Percentiles rank a stretch among this genome's conserved stretches.
These are phyloP conservation scores for Maudiozyma saulgeensis DNA, from an alignment of 805 yeast genomes.

Conservation along the genomic window DNA sequence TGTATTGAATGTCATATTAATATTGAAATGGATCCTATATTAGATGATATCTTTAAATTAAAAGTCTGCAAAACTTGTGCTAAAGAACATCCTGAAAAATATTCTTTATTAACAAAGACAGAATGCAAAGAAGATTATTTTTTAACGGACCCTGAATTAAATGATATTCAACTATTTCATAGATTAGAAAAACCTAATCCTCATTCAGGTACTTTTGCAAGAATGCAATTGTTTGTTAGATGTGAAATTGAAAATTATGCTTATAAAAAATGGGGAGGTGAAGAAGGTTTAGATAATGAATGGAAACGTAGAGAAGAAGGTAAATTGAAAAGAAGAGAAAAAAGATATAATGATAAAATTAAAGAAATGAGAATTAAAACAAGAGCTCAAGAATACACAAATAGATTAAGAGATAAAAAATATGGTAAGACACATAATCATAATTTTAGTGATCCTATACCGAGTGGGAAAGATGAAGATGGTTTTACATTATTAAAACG, in stretches of 20 bases:
- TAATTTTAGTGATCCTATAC: constrained; percentile 55
- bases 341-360: constrained; percentile 66
- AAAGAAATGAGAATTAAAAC: constrained; percentile 84
- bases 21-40: constrained; percentile 63
- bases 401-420: constrained; percentile 52
- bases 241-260: constrained; percentile 92
- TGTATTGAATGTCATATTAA: constrained; percentile 77
- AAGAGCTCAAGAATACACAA: constrained; percentile 82
- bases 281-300: constrained; percentile 82
- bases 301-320: constrained; percentile 76
- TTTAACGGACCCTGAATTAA: constrained; percentile 84
- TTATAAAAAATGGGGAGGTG: constrained; percentile 88
- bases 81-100: constrained; percentile 70
- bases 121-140: constrained; percentile 91
- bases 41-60: constrained; percentile 57
- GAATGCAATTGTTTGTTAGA: constrained; percentile 87
- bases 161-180: constrained; percentile 57
- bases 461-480: constrained; percentile 34
- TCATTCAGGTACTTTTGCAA: constrained; percentile 74
- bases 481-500: constrained; percentile 38
- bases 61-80: constrained; percentile 78
- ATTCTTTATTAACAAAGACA: constrained; percentile 84
- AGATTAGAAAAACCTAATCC: constrained; percentile 90
- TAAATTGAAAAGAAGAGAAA: constrained; percentile 64
- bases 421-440: constrained; percentile 61